A percentile compares a stretch with the other conserved stretches of the same genome.
Evolutionary conservation across 1,284 basidiomycete genomes (phyloP).

Genomic region (Trichosporon faecale): DNA sequence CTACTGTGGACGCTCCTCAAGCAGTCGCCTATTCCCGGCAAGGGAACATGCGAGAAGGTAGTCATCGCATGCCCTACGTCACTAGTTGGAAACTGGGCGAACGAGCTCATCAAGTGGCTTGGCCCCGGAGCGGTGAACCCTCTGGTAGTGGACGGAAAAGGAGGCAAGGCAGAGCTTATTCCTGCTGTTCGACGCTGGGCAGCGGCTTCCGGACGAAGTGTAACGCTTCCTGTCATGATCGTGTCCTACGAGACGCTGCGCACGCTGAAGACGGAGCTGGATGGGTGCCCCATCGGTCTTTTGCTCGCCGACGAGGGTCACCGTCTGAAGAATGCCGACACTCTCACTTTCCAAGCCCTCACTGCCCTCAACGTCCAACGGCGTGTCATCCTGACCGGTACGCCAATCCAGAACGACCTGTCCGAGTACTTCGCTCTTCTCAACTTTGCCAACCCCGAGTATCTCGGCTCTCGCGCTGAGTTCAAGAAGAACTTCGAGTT

Average conservation of each 20-base stretch:
- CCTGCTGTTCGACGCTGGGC: slow-evolving; percentile 82
- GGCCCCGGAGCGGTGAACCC: slow-evolving; percentile 76
- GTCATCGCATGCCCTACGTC: slow-evolving; percentile 97
- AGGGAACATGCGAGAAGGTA: slow-evolving; percentile 89
- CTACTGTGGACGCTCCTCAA: slow-evolving; percentile 96
- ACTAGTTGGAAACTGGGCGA: slow-evolving; percentile 97
- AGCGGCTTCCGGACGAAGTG: slow-evolving; percentile 69
- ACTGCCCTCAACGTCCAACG: slow-evolving; percentile 82
- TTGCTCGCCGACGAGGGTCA: slow-evolving; percentile 97
- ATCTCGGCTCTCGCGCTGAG: slow-evolving; percentile 84
- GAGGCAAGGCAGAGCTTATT: slow-evolving; percentile 73
- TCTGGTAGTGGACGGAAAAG: slow-evolving; percentile 85
- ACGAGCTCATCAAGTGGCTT: slow-evolving; percentile 94
- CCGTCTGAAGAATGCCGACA: slow-evolving; percentile 92
- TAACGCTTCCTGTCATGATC: slow-evolving; percentile 76
- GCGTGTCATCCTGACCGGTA: slow-evolving; percentile 95
- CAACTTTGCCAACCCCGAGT: slow-evolving; percentile 95
- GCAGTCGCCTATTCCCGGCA: slow-evolving; percentile 85
- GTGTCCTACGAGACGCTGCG: slow-evolving; percentile 97
- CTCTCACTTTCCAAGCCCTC: slow-evolving; percentile 82
- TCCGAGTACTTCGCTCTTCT: slow-evolving; percentile 96
- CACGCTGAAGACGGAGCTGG: slow-evolving; percentile 71
- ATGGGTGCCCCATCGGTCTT: slow-evolving; percentile 78
- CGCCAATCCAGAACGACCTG: slow-evolving; percentile 93
- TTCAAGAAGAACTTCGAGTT: slow-evolving; percentile 98